Evolutionary conservation across 768 basidiomycete species (phyloP).

Genomic region (Hypholoma sublateritium): DNA sequence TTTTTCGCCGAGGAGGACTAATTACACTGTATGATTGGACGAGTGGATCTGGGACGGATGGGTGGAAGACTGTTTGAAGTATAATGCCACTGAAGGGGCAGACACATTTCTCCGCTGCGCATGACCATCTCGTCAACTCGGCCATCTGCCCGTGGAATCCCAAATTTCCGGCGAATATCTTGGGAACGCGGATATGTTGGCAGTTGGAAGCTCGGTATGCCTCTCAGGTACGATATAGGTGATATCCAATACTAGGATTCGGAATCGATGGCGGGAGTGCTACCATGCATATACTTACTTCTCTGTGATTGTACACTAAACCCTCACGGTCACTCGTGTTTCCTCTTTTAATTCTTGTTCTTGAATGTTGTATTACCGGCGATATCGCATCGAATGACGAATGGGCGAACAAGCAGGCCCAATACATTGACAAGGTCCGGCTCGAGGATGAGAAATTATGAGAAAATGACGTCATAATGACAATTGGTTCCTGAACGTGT

Average conservation of each 20-base stretch:
- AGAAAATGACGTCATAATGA: conserved; percentile 7
- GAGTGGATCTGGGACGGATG: conserved; percentile 6
- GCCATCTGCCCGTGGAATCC: not conserved
- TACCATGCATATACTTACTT: not conserved
- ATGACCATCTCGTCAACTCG: conserved; percentile 6
- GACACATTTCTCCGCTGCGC: conserved; percentile 4
- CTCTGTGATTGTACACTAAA: not conserved
- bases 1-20: conserved; percentile 30
- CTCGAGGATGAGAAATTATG: not conserved
- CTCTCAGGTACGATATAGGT: not conserved
- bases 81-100: conserved; percentile 3
- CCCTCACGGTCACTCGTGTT: not conserved
- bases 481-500: conserved; percentile 13
- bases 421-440: not conserved
- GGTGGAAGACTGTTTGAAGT: conserved; percentile 10
- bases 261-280: not conserved
- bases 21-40: not conserved
- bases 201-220: not conserved
- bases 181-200: not conserved
- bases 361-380: not conserved
- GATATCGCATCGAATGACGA: not conserved
- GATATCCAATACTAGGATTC: not conserved
- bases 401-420: not conserved
- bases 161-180: conserved; percentile 8
- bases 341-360: no score